Percentiles rank a stretch among this genome's conserved stretches.
These are phyloP conservation scores for Colletotrichum costaricense DNA, from an alignment of 2,329 filamentous ascomycete species.

Conservation along the genomic window DNA sequence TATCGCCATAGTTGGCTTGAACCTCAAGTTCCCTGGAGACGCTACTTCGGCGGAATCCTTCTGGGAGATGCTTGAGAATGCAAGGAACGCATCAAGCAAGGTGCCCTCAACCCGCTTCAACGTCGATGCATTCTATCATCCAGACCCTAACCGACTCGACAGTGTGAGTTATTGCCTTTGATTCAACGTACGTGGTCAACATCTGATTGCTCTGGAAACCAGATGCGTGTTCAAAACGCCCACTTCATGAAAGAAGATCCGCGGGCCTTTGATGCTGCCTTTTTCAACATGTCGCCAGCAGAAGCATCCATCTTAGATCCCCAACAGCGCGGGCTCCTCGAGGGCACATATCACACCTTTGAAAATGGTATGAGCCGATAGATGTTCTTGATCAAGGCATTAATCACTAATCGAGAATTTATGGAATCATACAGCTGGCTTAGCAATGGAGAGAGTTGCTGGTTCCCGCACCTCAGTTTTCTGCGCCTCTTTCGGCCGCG, in stretches of 20 bases:
- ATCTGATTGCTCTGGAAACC: no score
- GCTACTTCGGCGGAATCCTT: slow-evolving; percentile 18
- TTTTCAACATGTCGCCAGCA: slow-evolving; percentile 26
- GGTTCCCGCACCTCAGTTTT: slow-evolving; percentile 59
- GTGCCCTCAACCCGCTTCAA: slow-evolving; percentile 7
- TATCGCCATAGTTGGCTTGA: slow-evolving; percentile 40
- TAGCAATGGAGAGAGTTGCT: slow-evolving; percentile 53
- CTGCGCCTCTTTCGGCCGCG: slow-evolving; percentile 59
- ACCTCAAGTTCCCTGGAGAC: slow-evolving; percentile 37
- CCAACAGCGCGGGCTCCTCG: slow-evolving; percentile 61
- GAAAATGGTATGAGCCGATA: slow-evolving; percentile 47
- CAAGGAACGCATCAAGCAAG: background rate
- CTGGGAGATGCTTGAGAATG: slow-evolving; percentile 7
- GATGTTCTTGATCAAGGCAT: no score
- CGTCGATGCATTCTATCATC: slow-evolving; percentile 14
- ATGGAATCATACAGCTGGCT: slow-evolving; percentile 46
- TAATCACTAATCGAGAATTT: no score
- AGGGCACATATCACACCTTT: slow-evolving; percentile 60
- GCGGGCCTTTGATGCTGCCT: slow-evolving; percentile 12
- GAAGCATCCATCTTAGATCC: slow-evolving; percentile 52
- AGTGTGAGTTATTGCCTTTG: background rate
- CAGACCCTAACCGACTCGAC: slow-evolving; percentile 9
- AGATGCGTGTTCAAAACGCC: no score
- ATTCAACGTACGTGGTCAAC: no score
- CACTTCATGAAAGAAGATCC: slow-evolving; percentile 24